These are phyloP conservation scores for Isoetes engelmannii DNA, from an alignment of 83 land plant genomes.

Conservation along the genomic window DNA sequence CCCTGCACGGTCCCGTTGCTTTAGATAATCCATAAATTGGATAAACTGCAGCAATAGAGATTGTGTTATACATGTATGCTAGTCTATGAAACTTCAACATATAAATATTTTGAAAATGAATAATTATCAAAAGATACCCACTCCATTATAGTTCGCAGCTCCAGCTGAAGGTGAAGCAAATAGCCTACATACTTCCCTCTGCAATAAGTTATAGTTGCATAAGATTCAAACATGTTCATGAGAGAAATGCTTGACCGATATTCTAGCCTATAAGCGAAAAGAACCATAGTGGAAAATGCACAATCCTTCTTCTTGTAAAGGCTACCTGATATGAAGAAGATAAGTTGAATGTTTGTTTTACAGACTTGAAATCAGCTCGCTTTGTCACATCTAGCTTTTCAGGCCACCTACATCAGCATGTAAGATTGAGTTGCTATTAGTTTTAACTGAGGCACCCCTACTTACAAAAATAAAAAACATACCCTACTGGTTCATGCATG, in stretches of 20 bases:
- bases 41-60: constrained; percentile 48
- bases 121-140: constrained; percentile 6
- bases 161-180: constrained; percentile 21
- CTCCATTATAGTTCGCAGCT: constrained; percentile 18
- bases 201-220: constrained; percentile 8
- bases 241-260: not conserved
- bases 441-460: too few species aligned
- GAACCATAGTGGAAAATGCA: not conserved
- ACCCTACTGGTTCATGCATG: constrained; percentile 63
- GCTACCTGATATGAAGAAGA: constrained; percentile 65
- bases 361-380: constrained; percentile 80
- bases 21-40: constrained; percentile 78
- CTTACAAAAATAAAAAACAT: constrained; percentile 16
- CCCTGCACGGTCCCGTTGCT: constrained; percentile 91
- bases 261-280: not conserved
- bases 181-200: constrained; percentile 33
- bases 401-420: constrained; percentile 52
- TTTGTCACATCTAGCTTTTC: constrained; percentile 81
- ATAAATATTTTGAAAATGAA: not conserved
- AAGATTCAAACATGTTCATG: not conserved
- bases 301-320: not conserved
- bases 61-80: too few species aligned
- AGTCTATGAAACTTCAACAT: too few species aligned
- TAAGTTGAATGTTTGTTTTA: constrained; percentile 56
- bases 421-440: too few species aligned